These are phyloP conservation scores for Cercospora janseana DNA, from an alignment of 2,329 filamentous ascomycete species.

Conservation along the genomic window DNA sequence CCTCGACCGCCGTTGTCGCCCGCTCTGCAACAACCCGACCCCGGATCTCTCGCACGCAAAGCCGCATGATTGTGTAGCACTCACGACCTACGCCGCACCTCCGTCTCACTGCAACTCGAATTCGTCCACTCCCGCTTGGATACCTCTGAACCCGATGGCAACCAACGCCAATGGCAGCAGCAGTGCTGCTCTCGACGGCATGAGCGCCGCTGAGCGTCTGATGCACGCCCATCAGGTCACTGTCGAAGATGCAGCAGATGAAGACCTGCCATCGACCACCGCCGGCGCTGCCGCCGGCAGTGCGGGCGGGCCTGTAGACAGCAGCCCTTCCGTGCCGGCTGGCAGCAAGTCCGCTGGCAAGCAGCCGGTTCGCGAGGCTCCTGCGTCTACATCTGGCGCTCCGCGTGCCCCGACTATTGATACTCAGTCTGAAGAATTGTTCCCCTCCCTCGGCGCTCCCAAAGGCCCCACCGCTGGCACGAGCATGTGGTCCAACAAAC, in stretches of 20 bases:
- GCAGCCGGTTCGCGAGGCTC: conserved; percentile 58
- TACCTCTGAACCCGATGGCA: conserved; percentile 29
- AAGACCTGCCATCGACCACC: conserved; percentile 65
- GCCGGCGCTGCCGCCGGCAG: conserved; percentile 50
- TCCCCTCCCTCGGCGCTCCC: conserved; percentile 81
- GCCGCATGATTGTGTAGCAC: conserved; percentile 2
- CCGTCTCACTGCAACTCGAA: conserved; percentile 20
- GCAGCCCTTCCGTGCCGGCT: conserved; percentile 46
- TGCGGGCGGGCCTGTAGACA: conserved; percentile 39
- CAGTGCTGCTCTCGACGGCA: conserved; percentile 28
- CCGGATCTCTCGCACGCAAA: neutral
- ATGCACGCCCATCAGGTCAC: conserved; percentile 60
- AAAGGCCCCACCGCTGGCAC: conserved; percentile 64
- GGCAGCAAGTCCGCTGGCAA: conserved; percentile 67
- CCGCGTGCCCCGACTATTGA: conserved; percentile 58
- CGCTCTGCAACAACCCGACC: neutral
- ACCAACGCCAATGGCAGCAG: conserved; percentile 26
- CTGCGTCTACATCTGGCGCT: conserved; percentile 30
- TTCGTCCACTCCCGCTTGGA: conserved; percentile 19
- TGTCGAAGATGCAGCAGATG: conserved; percentile 78
- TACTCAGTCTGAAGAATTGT: conserved; percentile 83
- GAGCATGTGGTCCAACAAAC: conserved; percentile 75
- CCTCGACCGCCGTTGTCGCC: neutral
- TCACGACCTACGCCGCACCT: conserved; percentile 2
- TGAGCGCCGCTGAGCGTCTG: conserved; percentile 54